A percentile compares a stretch with the other conserved stretches of the same genome.
Evolutionary conservation across 768 basidiomycete genomes (phyloP).

Genomic region (Russula earlei): DNA sequence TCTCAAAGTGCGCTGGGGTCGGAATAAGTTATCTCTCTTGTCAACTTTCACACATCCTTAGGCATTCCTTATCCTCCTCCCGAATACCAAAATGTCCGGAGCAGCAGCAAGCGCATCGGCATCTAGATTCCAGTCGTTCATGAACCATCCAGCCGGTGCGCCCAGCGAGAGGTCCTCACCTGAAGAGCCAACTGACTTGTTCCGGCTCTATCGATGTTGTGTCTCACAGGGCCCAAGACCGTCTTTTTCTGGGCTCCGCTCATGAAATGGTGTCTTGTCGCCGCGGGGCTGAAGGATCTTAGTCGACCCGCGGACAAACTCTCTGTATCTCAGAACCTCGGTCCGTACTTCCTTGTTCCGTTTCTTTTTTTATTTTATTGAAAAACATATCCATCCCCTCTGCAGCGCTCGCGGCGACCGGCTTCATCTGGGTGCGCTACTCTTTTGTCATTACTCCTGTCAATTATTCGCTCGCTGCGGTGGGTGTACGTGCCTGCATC

Average conservation of each 20-base stretch:
- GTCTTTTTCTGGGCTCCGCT: slow-evolving; percentile 98
- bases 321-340: slow-evolving; percentile 81
- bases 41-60: neutral
- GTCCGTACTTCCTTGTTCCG: slow-evolving; percentile 35
- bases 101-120: slow-evolving; percentile 67
- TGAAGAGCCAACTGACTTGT: neutral
- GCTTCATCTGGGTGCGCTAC: slow-evolving; percentile 98
- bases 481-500: slow-evolving; percentile 26
- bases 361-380: neutral
- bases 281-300: slow-evolving; percentile 77
- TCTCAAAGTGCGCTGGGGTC: too few relatives aligned
- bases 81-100: slow-evolving; percentile 56
- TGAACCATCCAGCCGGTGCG: slow-evolving; percentile 92
- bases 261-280: slow-evolving; percentile 89
- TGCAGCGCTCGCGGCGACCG: slow-evolving; percentile 83
- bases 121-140: slow-evolving; percentile 71
- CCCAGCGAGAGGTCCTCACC: slow-evolving; percentile 1
- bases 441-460: slow-evolving; percentile 90
- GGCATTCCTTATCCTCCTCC: too few relatives aligned
- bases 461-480: slow-evolving; percentile 91
- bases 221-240: slow-evolving; percentile 63
- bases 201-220: slow-evolving; percentile 4
- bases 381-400: neutral
- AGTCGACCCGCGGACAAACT: slow-evolving; percentile 88
- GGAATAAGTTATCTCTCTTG: too few relatives aligned